These are phyloP conservation scores for Besnoitia besnoiti DNA, from an alignment of 169 alveolate species.

Conservation along the genomic window DNA sequence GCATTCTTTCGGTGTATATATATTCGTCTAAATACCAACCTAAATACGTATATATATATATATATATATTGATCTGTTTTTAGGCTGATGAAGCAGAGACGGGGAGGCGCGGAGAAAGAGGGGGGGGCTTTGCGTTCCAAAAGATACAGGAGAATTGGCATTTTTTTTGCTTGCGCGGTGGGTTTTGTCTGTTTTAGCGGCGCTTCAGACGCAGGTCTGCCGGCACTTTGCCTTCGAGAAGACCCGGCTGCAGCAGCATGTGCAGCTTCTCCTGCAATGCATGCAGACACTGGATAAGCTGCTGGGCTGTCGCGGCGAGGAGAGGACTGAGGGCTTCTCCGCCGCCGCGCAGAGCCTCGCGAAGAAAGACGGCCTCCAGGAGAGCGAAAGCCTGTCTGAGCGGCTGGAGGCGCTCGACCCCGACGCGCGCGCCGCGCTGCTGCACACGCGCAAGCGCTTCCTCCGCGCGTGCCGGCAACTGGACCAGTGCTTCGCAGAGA, in stretches of 20 bases:
- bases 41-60: no score
- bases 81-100: no score
- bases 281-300: conserved; percentile 18
- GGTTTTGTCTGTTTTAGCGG: neutral
- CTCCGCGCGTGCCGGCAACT: conserved; percentile 40
- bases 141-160: no score
- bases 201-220: conserved; percentile 55
- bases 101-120: neutral
- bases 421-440: neutral
- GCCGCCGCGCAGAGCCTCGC: no score
- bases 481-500: conserved; percentile 22
- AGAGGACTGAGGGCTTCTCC: neutral
- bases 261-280: conserved; percentile 43
- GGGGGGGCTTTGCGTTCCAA: no score
- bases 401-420: neutral
- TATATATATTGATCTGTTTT: no score
- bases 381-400: neutral
- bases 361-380: no score
- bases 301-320: neutral
- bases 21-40: no score
- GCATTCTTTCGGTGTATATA: no score
- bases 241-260: conserved; percentile 68
- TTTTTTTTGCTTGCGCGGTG: neutral
- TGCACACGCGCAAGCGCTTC: conserved; percentile 5
- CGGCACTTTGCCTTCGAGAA: conserved; percentile 63